Evolutionary conservation across 1,284 basidiomycete genomes (phyloP).

Genomic region (Melampsora medusae): DNA sequence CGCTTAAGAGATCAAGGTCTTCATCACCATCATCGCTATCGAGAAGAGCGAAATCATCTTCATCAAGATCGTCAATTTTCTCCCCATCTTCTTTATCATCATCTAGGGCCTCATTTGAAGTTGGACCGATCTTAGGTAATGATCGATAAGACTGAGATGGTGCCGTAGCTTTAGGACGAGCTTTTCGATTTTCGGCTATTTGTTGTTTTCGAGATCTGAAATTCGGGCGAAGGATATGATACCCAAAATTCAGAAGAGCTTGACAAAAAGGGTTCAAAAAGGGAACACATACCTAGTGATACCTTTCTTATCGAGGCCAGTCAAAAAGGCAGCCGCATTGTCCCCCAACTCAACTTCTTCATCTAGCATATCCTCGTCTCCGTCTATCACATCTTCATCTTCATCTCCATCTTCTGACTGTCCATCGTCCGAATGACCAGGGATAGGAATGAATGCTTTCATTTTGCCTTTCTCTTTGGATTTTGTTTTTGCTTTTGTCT

Average conservation of each 20-base stretch:
- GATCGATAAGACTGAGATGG: constrained; percentile 25
- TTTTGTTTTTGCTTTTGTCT: not conserved
- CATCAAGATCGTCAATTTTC: constrained; percentile 35
- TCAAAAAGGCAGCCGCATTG: constrained; percentile 23
- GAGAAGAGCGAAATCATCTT: constrained; percentile 38
- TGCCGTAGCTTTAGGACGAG: constrained; percentile 16
- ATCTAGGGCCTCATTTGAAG: not conserved
- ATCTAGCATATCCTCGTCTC: constrained; percentile 24
- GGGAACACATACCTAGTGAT: constrained; percentile 31
- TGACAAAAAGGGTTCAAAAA: not conserved
- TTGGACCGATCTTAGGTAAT: constrained; percentile 33
- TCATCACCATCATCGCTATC: constrained; percentile 27
- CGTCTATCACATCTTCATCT: not conserved
- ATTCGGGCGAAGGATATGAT: not conserved
- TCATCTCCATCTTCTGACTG: not conserved
- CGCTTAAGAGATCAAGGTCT: constrained; percentile 38
- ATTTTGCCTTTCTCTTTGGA: not conserved
- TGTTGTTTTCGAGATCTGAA: constrained; percentile 30
- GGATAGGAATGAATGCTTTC: constrained; percentile 9
- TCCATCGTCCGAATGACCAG: constrained; percentile 1
- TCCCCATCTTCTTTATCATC: constrained; percentile 24
- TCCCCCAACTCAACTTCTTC: constrained; percentile 19
- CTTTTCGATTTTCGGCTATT: constrained; percentile 37
- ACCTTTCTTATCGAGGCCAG: constrained; percentile 42
- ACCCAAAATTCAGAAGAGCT: not conserved